A percentile compares a stretch with the other conserved stretches of the same genome.
These are phyloP conservation scores for Fusarium sp. DNA, from an alignment of 2,329 filamentous ascomycete species.

Conservation along the genomic window DNA sequence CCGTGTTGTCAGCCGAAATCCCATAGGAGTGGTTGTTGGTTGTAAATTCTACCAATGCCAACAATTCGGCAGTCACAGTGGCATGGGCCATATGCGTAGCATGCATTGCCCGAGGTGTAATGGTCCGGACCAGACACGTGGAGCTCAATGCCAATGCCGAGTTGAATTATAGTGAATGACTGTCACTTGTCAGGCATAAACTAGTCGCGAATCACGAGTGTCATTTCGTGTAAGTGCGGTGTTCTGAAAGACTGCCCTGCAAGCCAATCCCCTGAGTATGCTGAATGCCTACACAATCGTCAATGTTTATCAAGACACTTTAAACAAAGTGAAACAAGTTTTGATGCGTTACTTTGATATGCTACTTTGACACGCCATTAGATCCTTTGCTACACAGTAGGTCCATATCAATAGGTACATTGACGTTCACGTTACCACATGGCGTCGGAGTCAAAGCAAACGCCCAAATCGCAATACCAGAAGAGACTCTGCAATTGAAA, in stretches of 20 bases:
- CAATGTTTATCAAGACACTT: background rate
- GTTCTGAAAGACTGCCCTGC: background rate
- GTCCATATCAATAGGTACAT: no score
- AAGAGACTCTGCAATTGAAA: background rate
- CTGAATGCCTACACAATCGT: background rate
- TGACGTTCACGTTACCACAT: background rate
- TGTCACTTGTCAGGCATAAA: background rate
- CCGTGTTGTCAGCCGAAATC: slow-evolving; percentile 1
- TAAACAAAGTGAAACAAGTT: background rate
- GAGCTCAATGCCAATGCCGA: background rate
- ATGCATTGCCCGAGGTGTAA: background rate
- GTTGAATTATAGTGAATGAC: background rate
- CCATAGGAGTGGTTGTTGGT: background rate
- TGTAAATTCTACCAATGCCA: background rate
- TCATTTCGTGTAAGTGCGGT: background rate
- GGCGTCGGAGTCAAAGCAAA: background rate
- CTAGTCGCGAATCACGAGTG: background rate
- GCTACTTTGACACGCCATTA: no score
- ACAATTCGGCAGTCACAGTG: background rate
- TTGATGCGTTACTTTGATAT: background rate
- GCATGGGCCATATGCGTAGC: background rate
- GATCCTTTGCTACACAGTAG: no score
- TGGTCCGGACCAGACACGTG: background rate
- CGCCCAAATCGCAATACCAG: background rate
- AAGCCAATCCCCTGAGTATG: background rate